Evolutionary conservation across 129 eudicot genomes (phyloP).

Genomic region (Tagetes erecta): DNA sequence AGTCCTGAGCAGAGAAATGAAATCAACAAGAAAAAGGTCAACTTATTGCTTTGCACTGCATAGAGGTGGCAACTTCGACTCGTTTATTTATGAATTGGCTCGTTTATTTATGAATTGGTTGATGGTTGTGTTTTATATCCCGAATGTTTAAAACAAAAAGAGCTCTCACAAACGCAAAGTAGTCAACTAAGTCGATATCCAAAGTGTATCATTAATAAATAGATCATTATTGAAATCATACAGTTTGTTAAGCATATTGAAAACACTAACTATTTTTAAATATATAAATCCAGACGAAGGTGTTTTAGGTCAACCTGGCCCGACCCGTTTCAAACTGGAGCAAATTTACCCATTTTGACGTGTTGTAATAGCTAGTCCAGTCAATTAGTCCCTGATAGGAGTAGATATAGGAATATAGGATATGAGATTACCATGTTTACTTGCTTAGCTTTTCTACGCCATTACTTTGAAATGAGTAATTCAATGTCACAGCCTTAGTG

Average conservation of each 20-base stretch:
- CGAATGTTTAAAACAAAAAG: not conserved
- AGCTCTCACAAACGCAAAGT: not conserved
- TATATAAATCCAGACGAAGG: not conserved
- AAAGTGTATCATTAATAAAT: not conserved
- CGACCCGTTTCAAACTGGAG: not conserved
- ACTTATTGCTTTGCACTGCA: not conserved
- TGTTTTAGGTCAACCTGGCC: not conserved
- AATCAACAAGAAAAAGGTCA: not conserved
- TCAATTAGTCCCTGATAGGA: not conserved
- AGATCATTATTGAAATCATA: not conserved
- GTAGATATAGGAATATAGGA: not conserved
- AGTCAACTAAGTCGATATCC: not conserved
- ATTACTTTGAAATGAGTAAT: not conserved
- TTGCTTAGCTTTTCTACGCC: not conserved
- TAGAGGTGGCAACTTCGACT: not conserved
- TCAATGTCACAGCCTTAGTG: not conserved
- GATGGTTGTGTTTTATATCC: not conserved
- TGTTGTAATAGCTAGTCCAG: not conserved
- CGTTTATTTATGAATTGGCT: not conserved
- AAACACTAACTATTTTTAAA: not conserved
- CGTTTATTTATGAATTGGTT: too few relatives aligned
- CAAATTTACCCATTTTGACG: not conserved
- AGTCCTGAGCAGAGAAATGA: not conserved
- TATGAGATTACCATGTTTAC: not conserved
- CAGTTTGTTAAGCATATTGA: not conserved